A percentile compares a stretch with the other conserved stretches of the same genome.
These are phyloP conservation scores for Kodamaea kaohsiungensis DNA, from an alignment of 805 yeast genomes.

Conservation along the genomic window DNA sequence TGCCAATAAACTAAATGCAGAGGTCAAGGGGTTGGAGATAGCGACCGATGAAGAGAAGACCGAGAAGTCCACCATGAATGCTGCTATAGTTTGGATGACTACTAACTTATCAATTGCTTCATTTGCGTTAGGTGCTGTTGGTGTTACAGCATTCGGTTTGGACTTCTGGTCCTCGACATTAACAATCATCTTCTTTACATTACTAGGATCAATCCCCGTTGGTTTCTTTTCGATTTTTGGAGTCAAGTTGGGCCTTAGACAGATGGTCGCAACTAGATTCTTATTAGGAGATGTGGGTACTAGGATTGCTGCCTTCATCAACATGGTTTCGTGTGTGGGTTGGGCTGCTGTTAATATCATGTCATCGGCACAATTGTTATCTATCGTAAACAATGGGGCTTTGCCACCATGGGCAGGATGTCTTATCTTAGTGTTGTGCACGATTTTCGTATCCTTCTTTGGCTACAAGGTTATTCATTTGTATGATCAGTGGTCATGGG, in stretches of 20 bases:
- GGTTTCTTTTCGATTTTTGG: constrained; percentile 84
- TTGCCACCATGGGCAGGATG: constrained; percentile 93
- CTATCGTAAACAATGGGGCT: constrained; percentile 64
- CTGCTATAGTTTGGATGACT: constrained; percentile 88
- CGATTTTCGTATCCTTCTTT: constrained; percentile 73
- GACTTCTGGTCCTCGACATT: constrained; percentile 73
- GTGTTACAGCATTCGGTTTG: constrained; percentile 60
- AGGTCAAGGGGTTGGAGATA: constrained; percentile 73
- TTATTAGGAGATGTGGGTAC: constrained; percentile 74
- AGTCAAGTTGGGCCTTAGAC: constrained; percentile 81
- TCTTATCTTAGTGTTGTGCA: constrained; percentile 63
- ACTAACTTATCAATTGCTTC: constrained; percentile 88
- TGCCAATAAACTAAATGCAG: constrained; percentile 41
- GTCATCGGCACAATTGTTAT: constrained; percentile 81
- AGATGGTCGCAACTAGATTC: constrained; percentile 77
- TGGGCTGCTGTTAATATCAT: constrained; percentile 94
- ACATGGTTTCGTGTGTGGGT: constrained; percentile 84
- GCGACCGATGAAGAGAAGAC: constrained; percentile 77
- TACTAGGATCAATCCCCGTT: constrained; percentile 74
- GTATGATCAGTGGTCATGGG: constrained; percentile 86
- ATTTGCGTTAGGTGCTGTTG: constrained; percentile 67
- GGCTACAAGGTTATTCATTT: constrained; percentile 82
- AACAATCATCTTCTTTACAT: constrained; percentile 67
- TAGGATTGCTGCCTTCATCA: constrained; percentile 74
- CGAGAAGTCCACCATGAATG: constrained; percentile 62